These are phyloP conservation scores for Aspergillus heteromorphus DNA, from an alignment of 495 filamentous ascomycete species.

Conservation along the genomic window DNA sequence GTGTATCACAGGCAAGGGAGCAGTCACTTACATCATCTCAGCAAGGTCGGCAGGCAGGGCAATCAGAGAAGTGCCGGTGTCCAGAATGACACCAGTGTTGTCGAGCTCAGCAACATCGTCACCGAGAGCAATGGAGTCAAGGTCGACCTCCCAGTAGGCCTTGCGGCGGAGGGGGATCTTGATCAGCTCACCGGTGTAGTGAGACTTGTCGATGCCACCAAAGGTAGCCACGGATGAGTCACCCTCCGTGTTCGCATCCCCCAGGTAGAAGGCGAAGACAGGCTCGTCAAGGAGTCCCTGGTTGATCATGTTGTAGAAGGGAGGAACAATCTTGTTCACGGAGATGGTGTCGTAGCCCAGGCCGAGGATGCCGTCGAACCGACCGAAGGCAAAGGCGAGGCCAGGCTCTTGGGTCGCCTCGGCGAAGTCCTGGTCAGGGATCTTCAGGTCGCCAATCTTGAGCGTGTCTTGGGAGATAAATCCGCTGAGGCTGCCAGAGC, in stretches of 20 bases:
- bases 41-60: conserved; percentile 88
- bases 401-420: conserved; percentile 94
- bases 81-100: conserved; percentile 90
- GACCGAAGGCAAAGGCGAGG: conserved; percentile 94
- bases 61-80: conserved; percentile 98
- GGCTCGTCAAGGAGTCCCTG: conserved; percentile 86
- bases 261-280: conserved; percentile 95
- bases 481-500: conserved; percentile 89
- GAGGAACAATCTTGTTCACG: conserved; percentile 89
- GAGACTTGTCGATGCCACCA: conserved; percentile 80
- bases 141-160: conserved; percentile 99
- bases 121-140: conserved; percentile 86
- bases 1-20: neutral
- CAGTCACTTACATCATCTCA: conserved; percentile 69
- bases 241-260: conserved; percentile 63
- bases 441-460: conserved; percentile 79
- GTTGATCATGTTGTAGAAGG: conserved; percentile 92
- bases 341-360: conserved; percentile 93
- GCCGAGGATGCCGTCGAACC: conserved; percentile 97
- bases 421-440: conserved; percentile 88
- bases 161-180: conserved; percentile 93
- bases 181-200: conserved; percentile 85
- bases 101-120: conserved; percentile 79
- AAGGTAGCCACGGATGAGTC: conserved; percentile 86
- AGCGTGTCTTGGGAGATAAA: conserved; percentile 86